Base-by-base conservation (phyloP, 306 rosid genomes). In the Pyrus bretschneideri region DNA sequence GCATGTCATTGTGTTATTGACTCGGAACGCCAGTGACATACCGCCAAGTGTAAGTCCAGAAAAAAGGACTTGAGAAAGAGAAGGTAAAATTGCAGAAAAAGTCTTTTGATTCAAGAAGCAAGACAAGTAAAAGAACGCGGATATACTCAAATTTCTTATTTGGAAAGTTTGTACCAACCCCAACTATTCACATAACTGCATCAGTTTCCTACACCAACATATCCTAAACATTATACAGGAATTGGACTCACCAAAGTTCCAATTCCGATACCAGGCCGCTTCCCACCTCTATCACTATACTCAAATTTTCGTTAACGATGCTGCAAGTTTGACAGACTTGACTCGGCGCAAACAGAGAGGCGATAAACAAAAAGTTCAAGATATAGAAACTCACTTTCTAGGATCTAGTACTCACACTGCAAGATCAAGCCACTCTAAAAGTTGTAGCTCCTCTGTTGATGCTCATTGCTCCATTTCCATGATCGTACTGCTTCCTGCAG, bases 401-500 rank as follows among this genome's bases (percentile, higher is more conserved):
- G 62, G 67, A 73, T 52, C 84, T 77, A 73, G 45, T 57, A 59
- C 83, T 83, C 84, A 77, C 58, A 49, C 82, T 73, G 79, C 84
- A 82, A 38, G 81, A 72, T 72, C 67, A 85, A 51, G 88, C 73
- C 14, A 85, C 66, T 75, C 76, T 75, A 77, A 87, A 82, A 73
- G 80, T 80, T 62, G 77, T 38, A 57, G 72, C 77, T 80, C 86
- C 80, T 49, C 77, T 38, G 33, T 31, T 81, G 69, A 80, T 69
- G 78, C 83, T 71, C 72, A 57, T 78, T 27, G 67, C 82, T 8
- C n/a, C 85, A 38, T 85, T 81, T 45, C 51, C 85, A 71, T 70
- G 71, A 83, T 87, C 86, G 69, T 87, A 87, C 35, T 55, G 79
- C 81, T 86, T 87, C 81, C 90, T 82, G 84, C 91, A 87, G 60